Base-by-base conservation (phyloP, 345 rosid genomes). In the Eucalyptus marginata region DNA sequence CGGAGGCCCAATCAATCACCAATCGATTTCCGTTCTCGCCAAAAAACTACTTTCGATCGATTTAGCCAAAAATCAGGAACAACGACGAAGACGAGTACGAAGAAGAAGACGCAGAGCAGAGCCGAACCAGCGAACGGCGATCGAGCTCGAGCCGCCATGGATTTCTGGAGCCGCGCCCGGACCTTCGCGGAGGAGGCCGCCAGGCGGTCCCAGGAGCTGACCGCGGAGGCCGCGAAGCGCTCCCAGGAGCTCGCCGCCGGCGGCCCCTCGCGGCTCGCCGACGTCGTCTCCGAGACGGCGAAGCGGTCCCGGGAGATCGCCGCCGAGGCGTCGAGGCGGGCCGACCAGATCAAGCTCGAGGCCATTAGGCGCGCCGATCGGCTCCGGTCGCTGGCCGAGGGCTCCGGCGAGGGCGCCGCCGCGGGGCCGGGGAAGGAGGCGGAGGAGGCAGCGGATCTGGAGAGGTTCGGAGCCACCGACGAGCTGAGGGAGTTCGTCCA, bases 181-280 rank as follows among this genome's bases (percentile, higher is more conserved):
- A 87, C 29, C 90, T 91, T 94, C 88, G 95, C 94, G 33, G 95
- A 91, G 92, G 95, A 95, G 87, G 96, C 95, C 36, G 95, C 94
- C 6, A 93, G 91, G 88, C 94, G 94, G 36, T 93, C 96, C 49
- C 91, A 91, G 91, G 93, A 94, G 90, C 90, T 94, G 88, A 93
- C 94, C 10, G 89, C 76, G 88, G 94, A 91, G 87, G 93, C 94
- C 31, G 90, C 93, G 18, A 90, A 88, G 87, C 92, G 94, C n/a
- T 94, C 94, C 20, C 92, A 91, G 66, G 93, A 93, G 89, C 90
- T 94, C 31, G 68, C 94, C 16, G 88, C 90, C 86, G 94, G 93
- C 81, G 94, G 93, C 68, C 90, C 93, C 85, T 89, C 93, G 44
- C 92, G 88, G 92, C 90, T 92, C 36, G 88, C 92, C 88, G 92